Evolutionary conservation across 345 rosid genomes (phyloP).

Genomic region (Raphanus sativus): DNA sequence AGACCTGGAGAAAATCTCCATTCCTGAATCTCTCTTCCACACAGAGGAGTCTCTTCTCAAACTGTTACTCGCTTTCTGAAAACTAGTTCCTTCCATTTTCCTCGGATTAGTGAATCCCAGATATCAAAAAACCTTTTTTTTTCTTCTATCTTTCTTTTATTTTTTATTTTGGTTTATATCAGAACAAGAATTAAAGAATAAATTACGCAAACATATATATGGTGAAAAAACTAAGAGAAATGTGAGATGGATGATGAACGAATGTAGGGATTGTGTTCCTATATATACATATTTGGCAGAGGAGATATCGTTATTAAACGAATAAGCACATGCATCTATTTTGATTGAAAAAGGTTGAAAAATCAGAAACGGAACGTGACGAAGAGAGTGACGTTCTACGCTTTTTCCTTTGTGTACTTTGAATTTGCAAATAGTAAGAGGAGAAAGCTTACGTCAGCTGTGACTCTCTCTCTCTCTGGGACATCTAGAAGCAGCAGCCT

Average conservation of each 20-base stretch:
- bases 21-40: slow-evolving; percentile 43
- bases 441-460: slow-evolving; percentile 21
- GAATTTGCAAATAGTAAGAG: neutral
- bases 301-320: neutral
- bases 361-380: slow-evolving; percentile 35
- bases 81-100: slow-evolving; percentile 43
- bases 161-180: neutral
- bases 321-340: slow-evolving; percentile 12
- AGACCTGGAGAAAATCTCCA: slow-evolving; percentile 57
- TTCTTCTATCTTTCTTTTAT: neutral
- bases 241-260: slow-evolving; percentile 8
- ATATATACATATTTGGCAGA: slow-evolving; percentile 8
- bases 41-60: slow-evolving; percentile 35
- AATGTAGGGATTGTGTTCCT: slow-evolving; percentile 4
- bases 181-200: slow-evolving; percentile 9
- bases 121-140: neutral
- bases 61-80: slow-evolving; percentile 45
- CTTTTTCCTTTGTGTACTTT: neutral
- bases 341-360: slow-evolving; percentile 13
- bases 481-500: slow-evolving; percentile 21
- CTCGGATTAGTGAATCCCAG: slow-evolving; percentile 13
- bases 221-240: neutral
- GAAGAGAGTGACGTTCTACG: neutral
- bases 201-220: neutral
- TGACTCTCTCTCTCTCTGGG: slow-evolving; percentile 16